Evolutionary conservation across 176 grass and related monocot genomes (phyloP), one percentile per base, ranked within the genome.

Genomic region (Dendrocalamus sinicus): DNA sequence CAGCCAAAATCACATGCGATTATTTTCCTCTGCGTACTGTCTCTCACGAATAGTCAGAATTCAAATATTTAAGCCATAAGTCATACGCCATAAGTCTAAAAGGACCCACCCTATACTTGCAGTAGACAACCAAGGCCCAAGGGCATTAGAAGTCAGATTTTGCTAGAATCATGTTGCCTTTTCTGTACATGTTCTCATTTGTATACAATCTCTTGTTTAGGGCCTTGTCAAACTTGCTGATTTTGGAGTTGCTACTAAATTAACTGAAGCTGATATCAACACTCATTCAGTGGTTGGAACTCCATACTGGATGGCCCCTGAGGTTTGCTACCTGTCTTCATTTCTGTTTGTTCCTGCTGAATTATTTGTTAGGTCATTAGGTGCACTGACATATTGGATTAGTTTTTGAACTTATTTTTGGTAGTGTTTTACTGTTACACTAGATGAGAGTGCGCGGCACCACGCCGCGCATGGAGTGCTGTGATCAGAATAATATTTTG

Each of bases 141-240:
- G 32, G 65, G 47, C 48, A 69, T 54, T 41, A 24, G 32, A 54
- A 41, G 64, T 55, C 20, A 55, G 50, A 70, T 81, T 70, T 70
- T 81, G 35, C 50, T 41, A 50, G 48, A 39, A 69, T 80, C 35
- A 81, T 80, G 30, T n/a, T 64, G 39, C 13, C 0, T 37, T 83
- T 66, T 70, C 67, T 41, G 19, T 61, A 43, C 45, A 76, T 67
- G 69, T 59, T 80, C 44, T 85, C 58, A 87, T 77, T 30, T 78
- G 8, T 69, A 13, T 80, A 30, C 26, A 63, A 63, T 70, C 30
- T 69, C 62, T 83, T 90, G 57, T 85, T 89, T 68, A 99, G 96
- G 96, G 96, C 78, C 92, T 99, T 70, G 96, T 99, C 55, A 99
- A 99, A 90, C 96, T 99, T 94, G 93, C 96, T 73, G 96, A 99